Evolutionary conservation across 2,329 filamentous ascomycete genomes (phyloP).

Genomic region (Ceratocystis destructans): DNA sequence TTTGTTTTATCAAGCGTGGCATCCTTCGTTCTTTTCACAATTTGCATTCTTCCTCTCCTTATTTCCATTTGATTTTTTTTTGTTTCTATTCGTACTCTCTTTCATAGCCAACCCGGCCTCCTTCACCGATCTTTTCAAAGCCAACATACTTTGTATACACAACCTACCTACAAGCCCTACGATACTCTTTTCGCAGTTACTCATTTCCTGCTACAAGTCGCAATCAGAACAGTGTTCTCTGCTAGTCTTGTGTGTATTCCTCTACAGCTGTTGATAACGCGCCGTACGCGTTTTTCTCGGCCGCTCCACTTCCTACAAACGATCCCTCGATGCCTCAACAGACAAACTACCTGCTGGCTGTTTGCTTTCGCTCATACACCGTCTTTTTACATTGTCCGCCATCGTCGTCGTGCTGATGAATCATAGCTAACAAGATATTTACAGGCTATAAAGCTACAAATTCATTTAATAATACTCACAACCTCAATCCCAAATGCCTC

Average conservation of each 20-base stretch:
- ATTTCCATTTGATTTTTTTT: constrained; percentile 22
- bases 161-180: constrained; percentile 13
- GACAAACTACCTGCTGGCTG: background rate
- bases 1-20: constrained; percentile 19
- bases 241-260: constrained; percentile 2
- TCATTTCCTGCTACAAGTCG: background rate
- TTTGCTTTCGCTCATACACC: background rate
- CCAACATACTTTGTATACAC: constrained; percentile 4
- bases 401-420: background rate
- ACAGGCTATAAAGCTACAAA: constrained; percentile 6
- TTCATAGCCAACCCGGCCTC: background rate
- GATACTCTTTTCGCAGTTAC: background rate
- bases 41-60: constrained; percentile 18
- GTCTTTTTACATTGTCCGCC: background rate
- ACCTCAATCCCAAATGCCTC: constrained; percentile 26
- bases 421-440: background rate
- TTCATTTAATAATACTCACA: constrained; percentile 12
- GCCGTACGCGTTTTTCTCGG: background rate
- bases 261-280: background rate
- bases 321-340: background rate
- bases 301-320: background rate
- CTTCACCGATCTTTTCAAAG: constrained; percentile 20
- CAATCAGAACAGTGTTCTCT: background rate
- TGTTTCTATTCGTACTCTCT: constrained; percentile 21
- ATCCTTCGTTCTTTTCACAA: constrained; percentile 18